Percentiles rank a stretch among this genome's conserved stretches.
phyloP scores from a whole-genome alignment of 768 basidiomycete species.

The Infundibulicybe gibba region DNA sequence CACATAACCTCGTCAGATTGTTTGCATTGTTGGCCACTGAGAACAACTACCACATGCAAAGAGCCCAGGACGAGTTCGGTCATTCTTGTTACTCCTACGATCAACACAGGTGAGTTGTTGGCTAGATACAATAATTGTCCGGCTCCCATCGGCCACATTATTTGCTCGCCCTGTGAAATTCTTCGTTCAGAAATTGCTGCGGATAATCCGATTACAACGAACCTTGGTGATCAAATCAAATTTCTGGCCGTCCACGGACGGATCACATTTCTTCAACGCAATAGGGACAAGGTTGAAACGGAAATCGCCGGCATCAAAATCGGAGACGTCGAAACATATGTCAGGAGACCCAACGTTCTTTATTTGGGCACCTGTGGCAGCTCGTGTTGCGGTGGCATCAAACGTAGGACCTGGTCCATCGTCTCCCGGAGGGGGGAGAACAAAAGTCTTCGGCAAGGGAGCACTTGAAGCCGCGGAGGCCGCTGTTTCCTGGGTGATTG shows the following conservation, averaged over 20 bases:
- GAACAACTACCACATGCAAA: conserved; percentile 18
- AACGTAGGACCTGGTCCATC: conserved; percentile 18
- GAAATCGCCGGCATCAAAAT: conserved; percentile 25
- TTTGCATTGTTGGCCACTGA: neutral
- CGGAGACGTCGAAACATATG: conserved; percentile 22
- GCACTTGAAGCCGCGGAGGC: too few species aligned
- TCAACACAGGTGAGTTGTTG: conserved; percentile 23
- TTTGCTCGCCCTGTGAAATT: conserved; percentile 20
- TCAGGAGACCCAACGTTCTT: conserved; percentile 19
- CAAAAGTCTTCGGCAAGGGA: conserved; percentile 12
- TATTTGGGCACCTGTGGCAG: conserved; percentile 20
- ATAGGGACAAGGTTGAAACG: conserved; percentile 28
- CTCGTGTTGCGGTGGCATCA: conserved; percentile 24
- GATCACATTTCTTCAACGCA: conserved; percentile 19
- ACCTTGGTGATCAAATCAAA: conserved; percentile 28
- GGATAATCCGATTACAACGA: neutral
- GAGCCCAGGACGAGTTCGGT: conserved; percentile 21
- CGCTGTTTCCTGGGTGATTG: too few species aligned
- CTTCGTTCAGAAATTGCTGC: neutral
- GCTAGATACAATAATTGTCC: conserved; percentile 24
- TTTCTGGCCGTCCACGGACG: conserved; percentile 21
- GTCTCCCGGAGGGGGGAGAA: conserved; percentile 14
- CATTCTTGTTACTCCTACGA: conserved; percentile 19
- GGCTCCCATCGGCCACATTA: conserved; percentile 18
- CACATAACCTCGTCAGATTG: neutral